A percentile compares a stretch with the other conserved stretches of the same genome.
phyloP scores from a whole-genome alignment of 805 yeast species.

The Suhomyces xylopsoci region DNA sequence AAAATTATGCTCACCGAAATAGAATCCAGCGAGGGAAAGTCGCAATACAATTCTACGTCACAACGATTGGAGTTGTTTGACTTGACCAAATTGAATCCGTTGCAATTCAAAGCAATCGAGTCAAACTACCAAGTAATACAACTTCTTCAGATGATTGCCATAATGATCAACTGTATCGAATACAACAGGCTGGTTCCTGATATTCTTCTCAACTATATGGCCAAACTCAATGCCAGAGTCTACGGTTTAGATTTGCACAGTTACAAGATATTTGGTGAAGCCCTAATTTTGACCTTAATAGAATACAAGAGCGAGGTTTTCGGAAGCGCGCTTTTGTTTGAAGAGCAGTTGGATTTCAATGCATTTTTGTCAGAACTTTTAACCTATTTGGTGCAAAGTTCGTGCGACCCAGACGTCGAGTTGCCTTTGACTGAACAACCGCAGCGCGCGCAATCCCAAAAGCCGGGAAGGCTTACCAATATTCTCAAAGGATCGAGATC shows the following conservation, averaged over 20 bases:
- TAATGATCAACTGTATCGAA: constrained; percentile 12
- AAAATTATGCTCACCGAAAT: constrained; percentile 8
- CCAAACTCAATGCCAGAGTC: constrained; percentile 17
- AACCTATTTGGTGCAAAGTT: constrained; percentile 1
- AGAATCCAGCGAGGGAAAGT: neutral
- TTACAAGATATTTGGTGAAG: constrained; percentile 20
- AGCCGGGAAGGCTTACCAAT: neutral
- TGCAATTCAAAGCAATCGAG: constrained; percentile 8
- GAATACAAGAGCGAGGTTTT: constrained; percentile 2
- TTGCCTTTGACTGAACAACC: neutral
- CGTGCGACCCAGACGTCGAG: constrained; percentile 1
- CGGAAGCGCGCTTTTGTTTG: neutral
- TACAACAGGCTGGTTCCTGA: constrained; percentile 12
- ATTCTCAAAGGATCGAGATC: neutral
- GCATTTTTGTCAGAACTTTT: constrained; percentile 7
- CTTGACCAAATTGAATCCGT: neutral
- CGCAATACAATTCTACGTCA: constrained; percentile 2
- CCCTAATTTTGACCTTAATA: constrained; percentile 6
- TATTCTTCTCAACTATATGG: constrained; percentile 6
- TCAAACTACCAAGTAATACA: constrained; percentile 14
- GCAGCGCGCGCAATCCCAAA: neutral
- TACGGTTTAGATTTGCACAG: constrained; percentile 10
- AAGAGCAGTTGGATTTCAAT: constrained; percentile 8
- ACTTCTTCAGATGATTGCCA: constrained; percentile 16
- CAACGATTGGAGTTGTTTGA: constrained; percentile 5